Evolutionary conservation across 1,139 yeast genomes (phyloP).

Genomic region (Hansenula sp.): DNA sequence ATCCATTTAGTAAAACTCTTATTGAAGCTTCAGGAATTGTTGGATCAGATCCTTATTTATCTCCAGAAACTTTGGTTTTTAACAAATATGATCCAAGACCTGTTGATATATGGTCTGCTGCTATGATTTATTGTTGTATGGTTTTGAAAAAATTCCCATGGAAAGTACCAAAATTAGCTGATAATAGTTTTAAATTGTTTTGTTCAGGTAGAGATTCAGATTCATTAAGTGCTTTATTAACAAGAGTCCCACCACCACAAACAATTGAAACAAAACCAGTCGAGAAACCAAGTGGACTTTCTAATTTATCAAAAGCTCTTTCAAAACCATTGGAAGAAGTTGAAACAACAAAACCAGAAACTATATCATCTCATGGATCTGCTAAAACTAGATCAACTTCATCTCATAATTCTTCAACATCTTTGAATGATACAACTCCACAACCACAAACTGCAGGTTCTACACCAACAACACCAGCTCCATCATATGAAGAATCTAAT

Average conservation of each 20-base stretch:
- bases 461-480: constrained; percentile 4
- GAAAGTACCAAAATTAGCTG: constrained; percentile 90
- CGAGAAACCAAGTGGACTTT: constrained; percentile 15
- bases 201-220: constrained; percentile 41
- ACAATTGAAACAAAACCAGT: constrained; percentile 21
- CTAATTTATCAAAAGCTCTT: constrained; percentile 24
- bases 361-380: not conserved
- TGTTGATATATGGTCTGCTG: constrained; percentile 93
- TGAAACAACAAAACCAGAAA: constrained; percentile 3
- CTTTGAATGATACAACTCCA: constrained; percentile 7
- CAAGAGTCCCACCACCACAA: constrained; percentile 33
- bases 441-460: constrained; percentile 2
- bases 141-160: constrained; percentile 91
- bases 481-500: constrained; percentile 6
- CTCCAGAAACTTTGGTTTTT: constrained; percentile 86
- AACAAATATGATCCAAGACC: constrained; percentile 88
- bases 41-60: constrained; percentile 91
- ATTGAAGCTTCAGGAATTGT: constrained; percentile 88
- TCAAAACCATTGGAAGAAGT: constrained; percentile 29
- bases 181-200: constrained; percentile 67
- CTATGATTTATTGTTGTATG: constrained; percentile 93
- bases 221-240: constrained; percentile 33
- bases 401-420: not conserved
- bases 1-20: constrained; percentile 78
- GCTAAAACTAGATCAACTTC: not conserved